Evolutionary conservation across 2,329 filamentous ascomycete genomes (phyloP).

Genomic region (Aspergillus aculeatinus): DNA sequence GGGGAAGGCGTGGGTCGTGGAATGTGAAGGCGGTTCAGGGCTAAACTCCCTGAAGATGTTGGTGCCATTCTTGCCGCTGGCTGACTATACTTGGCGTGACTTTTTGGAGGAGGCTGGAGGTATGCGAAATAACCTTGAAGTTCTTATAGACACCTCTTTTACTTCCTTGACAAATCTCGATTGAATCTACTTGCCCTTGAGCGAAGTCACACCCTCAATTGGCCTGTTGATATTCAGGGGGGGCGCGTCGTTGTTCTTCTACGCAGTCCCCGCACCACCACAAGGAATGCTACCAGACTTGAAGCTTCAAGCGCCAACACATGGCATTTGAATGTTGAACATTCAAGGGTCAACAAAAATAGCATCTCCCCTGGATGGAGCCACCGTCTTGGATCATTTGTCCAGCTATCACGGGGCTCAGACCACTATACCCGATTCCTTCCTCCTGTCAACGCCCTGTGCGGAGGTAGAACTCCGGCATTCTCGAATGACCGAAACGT

Average conservation of each 20-base stretch:
- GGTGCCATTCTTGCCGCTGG: not conserved
- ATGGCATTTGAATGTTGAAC: not conserved
- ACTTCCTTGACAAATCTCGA: no score
- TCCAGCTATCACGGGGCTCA: no score
- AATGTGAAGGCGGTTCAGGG: not conserved
- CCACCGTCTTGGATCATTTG: no score
- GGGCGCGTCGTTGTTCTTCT: no score
- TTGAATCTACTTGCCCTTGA: no score
- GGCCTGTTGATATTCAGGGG: no score
- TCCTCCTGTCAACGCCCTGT: not conserved
- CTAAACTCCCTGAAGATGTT: not conserved
- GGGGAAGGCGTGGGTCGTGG: not conserved
- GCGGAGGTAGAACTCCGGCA: constrained; percentile 20
- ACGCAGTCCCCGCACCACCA: no score
- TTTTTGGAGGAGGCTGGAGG: not conserved
- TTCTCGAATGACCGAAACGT: constrained; percentile 25
- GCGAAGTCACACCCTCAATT: no score
- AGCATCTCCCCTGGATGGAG: not conserved
- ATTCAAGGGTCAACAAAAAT: not conserved
- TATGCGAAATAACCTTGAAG: not conserved
- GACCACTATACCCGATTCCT: no score
- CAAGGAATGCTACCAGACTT: no score
- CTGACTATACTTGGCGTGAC: not conserved
- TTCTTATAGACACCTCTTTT: no score
- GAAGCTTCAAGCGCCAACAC: no score